These are phyloP conservation scores for Neurospora sp. DNA, from an alignment of 495 filamentous ascomycete species.

Conservation along the genomic window DNA sequence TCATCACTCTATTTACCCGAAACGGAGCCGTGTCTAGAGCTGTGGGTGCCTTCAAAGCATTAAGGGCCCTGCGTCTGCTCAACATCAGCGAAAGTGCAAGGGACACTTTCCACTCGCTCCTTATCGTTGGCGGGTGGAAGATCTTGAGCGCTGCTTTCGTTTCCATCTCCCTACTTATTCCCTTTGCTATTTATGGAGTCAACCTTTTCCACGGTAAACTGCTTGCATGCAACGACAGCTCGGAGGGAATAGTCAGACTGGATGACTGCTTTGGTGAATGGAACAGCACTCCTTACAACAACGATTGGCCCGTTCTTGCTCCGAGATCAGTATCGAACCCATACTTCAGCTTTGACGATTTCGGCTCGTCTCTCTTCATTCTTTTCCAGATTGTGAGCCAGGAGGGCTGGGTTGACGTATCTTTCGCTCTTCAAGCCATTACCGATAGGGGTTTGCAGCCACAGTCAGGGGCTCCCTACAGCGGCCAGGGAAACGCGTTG, in stretches of 20 bases:
- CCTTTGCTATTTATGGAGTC: slow-evolving; percentile 89
- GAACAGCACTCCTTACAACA: slow-evolving; percentile 56
- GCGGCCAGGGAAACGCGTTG: slow-evolving; percentile 70
- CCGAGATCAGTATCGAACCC: slow-evolving; percentile 72
- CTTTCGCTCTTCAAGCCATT: slow-evolving; percentile 72
- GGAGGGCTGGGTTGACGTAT: slow-evolving; percentile 93
- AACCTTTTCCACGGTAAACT: slow-evolving; percentile 87
- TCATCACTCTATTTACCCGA: slow-evolving; percentile 65
- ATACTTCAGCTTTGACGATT: slow-evolving; percentile 90
- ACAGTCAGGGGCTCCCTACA: slow-evolving; percentile 36
- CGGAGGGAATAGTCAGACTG: slow-evolving; percentile 43
- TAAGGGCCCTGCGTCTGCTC: slow-evolving; percentile 83
- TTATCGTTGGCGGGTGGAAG: slow-evolving; percentile 88
- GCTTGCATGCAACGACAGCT: slow-evolving; percentile 66
- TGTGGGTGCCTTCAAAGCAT: slow-evolving; percentile 94
- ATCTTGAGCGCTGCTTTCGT: slow-evolving; percentile 80
- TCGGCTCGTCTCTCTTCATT: slow-evolving; percentile 83
- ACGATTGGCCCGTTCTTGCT: slow-evolving; percentile 69
- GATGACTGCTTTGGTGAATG: slow-evolving; percentile 76
- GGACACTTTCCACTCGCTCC: slow-evolving; percentile 92
- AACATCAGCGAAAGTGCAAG: slow-evolving; percentile 95
- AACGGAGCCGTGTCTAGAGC: slow-evolving; percentile 76
- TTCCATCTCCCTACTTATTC: slow-evolving; percentile 86
- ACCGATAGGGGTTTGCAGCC: slow-evolving; percentile 68
- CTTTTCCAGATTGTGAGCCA: slow-evolving; percentile 99